A percentile compares a stretch with the other conserved stretches of the same genome.
Conservation (phyloP, 164 flowering plant genomes). For the Chimonanthus praecox region DNA sequence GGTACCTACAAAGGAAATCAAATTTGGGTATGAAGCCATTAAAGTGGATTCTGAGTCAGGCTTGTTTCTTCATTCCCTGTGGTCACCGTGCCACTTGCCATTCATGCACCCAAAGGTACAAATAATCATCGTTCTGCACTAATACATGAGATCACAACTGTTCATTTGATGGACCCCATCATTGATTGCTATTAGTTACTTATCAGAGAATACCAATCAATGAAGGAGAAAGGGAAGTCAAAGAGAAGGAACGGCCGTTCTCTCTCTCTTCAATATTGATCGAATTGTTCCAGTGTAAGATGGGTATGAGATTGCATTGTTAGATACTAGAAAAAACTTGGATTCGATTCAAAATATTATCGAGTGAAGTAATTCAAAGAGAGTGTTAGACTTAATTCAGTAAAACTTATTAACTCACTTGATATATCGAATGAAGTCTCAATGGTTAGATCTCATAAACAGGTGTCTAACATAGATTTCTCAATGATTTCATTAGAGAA, state of each 20-base stretch:
- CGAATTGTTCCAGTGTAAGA: neutral
- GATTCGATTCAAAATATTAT: neutral
- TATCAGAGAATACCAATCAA: neutral
- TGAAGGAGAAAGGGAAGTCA: neutral
- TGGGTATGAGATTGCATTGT: neutral
- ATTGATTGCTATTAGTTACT: neutral
- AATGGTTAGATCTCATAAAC: too few relatives aligned
- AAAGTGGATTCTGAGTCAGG: slow-evolving; percentile 36
- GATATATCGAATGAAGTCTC: too few relatives aligned
- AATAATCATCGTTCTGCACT: neutral
- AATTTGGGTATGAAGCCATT: slow-evolving; percentile 35
- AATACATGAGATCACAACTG: neutral
- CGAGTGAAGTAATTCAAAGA: too few relatives aligned
- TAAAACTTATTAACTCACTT: too few relatives aligned
- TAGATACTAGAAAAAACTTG: neutral
- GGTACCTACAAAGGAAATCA: slow-evolving; percentile 27
- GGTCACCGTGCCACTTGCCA: slow-evolving; percentile 79
- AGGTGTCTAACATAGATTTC: too few relatives aligned
- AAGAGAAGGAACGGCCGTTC: neutral
- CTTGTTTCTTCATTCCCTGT: slow-evolving; percentile 72
- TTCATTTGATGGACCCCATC: neutral
- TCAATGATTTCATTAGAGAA: too few relatives aligned
- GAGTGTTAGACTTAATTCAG: too few relatives aligned
- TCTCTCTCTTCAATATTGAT: neutral
- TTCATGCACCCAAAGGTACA: slow-evolving; percentile 67